These are phyloP conservation scores for Alternaria infectoria DNA, from an alignment of 2,329 filamentous ascomycete genomes.

Conservation along the genomic window DNA sequence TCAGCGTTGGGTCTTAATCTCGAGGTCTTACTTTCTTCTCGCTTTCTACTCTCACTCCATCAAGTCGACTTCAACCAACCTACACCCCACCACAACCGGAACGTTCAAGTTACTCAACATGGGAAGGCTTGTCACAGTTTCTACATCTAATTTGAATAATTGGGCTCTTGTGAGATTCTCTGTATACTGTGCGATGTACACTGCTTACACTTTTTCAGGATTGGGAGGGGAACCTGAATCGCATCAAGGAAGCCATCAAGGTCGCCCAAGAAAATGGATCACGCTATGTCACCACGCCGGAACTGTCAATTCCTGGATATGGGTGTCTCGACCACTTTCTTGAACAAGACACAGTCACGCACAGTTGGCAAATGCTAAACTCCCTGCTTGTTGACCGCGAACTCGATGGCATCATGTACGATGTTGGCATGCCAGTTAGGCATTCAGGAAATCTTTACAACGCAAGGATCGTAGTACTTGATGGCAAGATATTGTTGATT, in stretches of 20 bases:
- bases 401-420: conserved; percentile 63
- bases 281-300: conserved; percentile 1
- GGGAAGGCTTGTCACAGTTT: conserved; percentile 33
- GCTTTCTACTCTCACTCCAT: neutral
- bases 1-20: neutral
- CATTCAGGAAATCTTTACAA: conserved; percentile 69
- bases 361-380: conserved; percentile 63
- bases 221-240: conserved; percentile 63
- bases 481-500: conserved; percentile 73
- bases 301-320: conserved; percentile 40
- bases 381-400: conserved; percentile 66
- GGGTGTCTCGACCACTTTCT: conserved; percentile 65
- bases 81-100: neutral
- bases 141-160: conserved; percentile 38
- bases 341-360: conserved; percentile 25
- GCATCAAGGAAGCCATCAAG: conserved; percentile 68
- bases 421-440: conserved; percentile 53
- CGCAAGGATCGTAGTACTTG: conserved; percentile 64
- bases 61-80: neutral
- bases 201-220: conserved; percentile 5
- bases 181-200: no score
- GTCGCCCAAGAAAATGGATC: conserved; percentile 2
- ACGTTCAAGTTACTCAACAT: conserved; percentile 1
- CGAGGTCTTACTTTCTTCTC: neutral
- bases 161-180: neutral